phyloP scores from a whole-genome alignment of 257 asterid genomes.

The Solanum piurae region DNA sequence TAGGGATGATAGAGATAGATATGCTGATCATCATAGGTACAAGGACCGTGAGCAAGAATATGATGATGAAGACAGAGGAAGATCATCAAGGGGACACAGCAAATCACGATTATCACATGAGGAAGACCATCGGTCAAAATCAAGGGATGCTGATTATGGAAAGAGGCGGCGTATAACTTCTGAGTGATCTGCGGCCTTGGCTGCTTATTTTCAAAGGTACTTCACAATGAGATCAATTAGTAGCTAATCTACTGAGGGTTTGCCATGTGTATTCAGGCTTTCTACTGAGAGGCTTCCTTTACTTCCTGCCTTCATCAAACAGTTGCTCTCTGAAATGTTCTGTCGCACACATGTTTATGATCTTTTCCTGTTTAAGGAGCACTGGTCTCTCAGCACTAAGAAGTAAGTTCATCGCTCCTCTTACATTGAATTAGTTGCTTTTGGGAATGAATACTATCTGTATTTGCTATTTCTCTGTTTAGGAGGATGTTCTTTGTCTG shows the following conservation, averaged over 20 bases:
- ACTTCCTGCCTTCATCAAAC: slow-evolving; percentile 8
- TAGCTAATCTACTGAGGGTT: slow-evolving; percentile 17
- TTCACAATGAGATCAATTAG: slow-evolving; percentile 8
- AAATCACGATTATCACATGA: slow-evolving; percentile 53
- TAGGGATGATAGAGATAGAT: slow-evolving; percentile 57
- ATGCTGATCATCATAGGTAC: slow-evolving; percentile 53
- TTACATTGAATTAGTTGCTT: neutral
- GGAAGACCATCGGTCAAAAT: slow-evolving; percentile 56
- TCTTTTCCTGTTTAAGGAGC: slow-evolving; percentile 17
- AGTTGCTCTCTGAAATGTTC: slow-evolving; percentile 9
- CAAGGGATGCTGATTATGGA: slow-evolving; percentile 73
- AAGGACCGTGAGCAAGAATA: slow-evolving; percentile 52
- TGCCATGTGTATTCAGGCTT: slow-evolving; percentile 15
- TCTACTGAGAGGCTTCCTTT: slow-evolving; percentile 17
- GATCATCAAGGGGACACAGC: slow-evolving; percentile 57
- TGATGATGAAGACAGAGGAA: slow-evolving; percentile 71
- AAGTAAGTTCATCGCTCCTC: slow-evolving; percentile 35
- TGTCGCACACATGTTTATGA: slow-evolving; percentile 8
- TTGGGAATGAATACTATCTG: neutral
- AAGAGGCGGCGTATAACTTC: slow-evolving; percentile 58
- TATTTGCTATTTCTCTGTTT: neutral
- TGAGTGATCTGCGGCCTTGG: slow-evolving; percentile 24
- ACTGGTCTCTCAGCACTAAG: slow-evolving; percentile 13
- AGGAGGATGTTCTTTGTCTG: neutral
- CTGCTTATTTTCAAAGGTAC: slow-evolving; percentile 3